A percentile compares a stretch with the other conserved stretches of the same genome.
These are phyloP conservation scores for Paramyrothecium roridum DNA, from an alignment of 2,329 filamentous ascomycete species.

Conservation along the genomic window DNA sequence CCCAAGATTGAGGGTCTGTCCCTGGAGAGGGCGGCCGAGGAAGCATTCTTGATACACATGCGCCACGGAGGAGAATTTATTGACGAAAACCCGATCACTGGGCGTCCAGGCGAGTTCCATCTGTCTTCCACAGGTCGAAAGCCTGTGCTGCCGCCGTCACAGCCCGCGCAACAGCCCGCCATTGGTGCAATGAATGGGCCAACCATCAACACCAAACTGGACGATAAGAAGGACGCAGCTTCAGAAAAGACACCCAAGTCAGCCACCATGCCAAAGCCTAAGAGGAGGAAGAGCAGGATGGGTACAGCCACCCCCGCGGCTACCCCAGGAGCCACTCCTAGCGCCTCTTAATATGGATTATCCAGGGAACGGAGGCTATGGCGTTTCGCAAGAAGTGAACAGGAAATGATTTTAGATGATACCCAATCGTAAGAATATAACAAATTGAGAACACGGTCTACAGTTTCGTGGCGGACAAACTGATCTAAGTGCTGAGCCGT, in stretches of 20 bases:
- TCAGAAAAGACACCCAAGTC: slow-evolving; percentile 41
- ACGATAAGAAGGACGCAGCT: slow-evolving; percentile 44
- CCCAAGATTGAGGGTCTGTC: slow-evolving; percentile 34
- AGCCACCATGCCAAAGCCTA: slow-evolving; percentile 37
- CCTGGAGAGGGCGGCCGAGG: slow-evolving; percentile 50
- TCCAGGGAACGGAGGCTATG: not conserved
- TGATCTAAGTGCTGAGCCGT: no score
- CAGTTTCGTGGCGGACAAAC: no score
- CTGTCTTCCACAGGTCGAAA: slow-evolving; percentile 59
- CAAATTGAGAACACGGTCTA: no score
- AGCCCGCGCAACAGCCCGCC: slow-evolving; percentile 22
- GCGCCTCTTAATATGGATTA: slow-evolving; percentile 7
- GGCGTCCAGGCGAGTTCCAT: slow-evolving; percentile 63
- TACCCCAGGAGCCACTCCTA: slow-evolving; percentile 10
- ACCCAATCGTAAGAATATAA: not conserved
- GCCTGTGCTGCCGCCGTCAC: slow-evolving; percentile 25
- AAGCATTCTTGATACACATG: slow-evolving; percentile 55
- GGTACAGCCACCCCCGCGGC: slow-evolving; percentile 28
- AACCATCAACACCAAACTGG: slow-evolving; percentile 37
- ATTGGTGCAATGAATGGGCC: slow-evolving; percentile 32
- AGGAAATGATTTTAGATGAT: not conserved
- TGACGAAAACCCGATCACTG: slow-evolving; percentile 66
- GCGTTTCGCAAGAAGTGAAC: not conserved
- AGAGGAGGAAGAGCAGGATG: slow-evolving; percentile 47
- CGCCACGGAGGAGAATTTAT: slow-evolving; percentile 62